A percentile compares a stretch with the other conserved stretches of the same genome.
Conservation (phyloP, 2,329 filamentous ascomycete species). For the Didymellaceae sp. region DNA sequence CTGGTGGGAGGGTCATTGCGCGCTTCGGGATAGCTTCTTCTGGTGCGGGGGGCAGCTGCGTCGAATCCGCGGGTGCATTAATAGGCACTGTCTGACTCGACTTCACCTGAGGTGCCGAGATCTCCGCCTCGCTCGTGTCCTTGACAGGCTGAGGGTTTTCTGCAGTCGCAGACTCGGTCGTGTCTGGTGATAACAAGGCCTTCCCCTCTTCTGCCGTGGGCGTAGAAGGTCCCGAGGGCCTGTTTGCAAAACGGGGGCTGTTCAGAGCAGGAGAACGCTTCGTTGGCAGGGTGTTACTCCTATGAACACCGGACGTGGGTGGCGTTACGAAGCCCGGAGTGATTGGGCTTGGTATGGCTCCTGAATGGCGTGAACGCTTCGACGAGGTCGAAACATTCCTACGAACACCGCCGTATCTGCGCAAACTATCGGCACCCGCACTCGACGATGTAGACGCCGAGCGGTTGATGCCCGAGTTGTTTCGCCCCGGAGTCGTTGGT, state of each 20-base stretch:
- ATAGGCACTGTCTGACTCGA: slow-evolving; percentile 13
- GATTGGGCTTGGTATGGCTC: slow-evolving; percentile 70
- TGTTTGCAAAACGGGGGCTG: slow-evolving; percentile 46
- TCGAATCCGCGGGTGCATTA: background rate
- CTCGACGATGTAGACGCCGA: slow-evolving; percentile 74
- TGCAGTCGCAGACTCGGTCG: slow-evolving; percentile 21
- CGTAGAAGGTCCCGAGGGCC: slow-evolving; percentile 61
- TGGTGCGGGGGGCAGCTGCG: slow-evolving; percentile 7
- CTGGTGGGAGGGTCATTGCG: slow-evolving; percentile 29
- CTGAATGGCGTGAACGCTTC: slow-evolving; percentile 79
- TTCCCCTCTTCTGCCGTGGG: slow-evolving; percentile 48
- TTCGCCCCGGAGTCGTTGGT: slow-evolving; percentile 54
- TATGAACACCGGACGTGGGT: slow-evolving; percentile 64
- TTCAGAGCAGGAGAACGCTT: slow-evolving; percentile 78
- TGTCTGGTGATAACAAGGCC: slow-evolving; percentile 26
- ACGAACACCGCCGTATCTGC: slow-evolving; percentile 78
- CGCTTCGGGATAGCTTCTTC: slow-evolving; percentile 20
- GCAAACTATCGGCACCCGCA: slow-evolving; percentile 84
- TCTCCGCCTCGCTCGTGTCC: slow-evolving; percentile 14
- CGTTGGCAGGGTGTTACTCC: slow-evolving; percentile 92
- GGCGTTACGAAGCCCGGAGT: slow-evolving; percentile 41
- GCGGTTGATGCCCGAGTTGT: slow-evolving; percentile 68
- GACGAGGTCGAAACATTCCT: slow-evolving; percentile 93
- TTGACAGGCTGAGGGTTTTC: slow-evolving; percentile 18
- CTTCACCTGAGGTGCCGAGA: slow-evolving; percentile 5